Percentiles rank a stretch among this genome's conserved stretches.
Conservation (phyloP, 1,139 yeast genomes). For the Blastobotrys illinoisensis region DNA sequence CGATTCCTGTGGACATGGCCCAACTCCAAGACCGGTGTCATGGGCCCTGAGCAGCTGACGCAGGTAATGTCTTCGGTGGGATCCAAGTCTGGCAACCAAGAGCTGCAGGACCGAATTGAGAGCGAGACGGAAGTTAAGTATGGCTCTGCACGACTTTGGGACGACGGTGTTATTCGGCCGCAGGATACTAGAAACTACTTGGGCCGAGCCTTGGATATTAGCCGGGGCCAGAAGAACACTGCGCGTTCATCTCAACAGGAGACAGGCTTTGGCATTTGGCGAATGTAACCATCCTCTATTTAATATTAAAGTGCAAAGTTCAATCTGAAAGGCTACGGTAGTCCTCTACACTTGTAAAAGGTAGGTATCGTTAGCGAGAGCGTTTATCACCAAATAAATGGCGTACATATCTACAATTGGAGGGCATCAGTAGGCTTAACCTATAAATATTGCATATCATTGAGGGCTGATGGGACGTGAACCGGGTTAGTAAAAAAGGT, state of each 20-base stretch:
- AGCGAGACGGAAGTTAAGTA: conserved; percentile 29
- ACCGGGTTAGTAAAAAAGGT: background rate
- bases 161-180: conserved; percentile 34
- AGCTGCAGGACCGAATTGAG: conserved; percentile 29
- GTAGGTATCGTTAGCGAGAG: too few relatives aligned
- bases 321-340: too few relatives aligned
- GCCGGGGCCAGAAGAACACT: conserved; percentile 17
- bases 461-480: background rate
- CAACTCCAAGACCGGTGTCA: conserved; percentile 33
- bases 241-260: conserved; percentile 11
- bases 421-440: background rate
- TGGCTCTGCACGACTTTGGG: conserved; percentile 34
- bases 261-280: conserved; percentile 31
- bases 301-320: too few relatives aligned
- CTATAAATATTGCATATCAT: background rate
- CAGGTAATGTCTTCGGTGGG: conserved; percentile 33
- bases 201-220: conserved; percentile 32
- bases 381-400: too few relatives aligned
- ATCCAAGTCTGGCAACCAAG: conserved; percentile 23
- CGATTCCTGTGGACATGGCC: conserved; percentile 36
- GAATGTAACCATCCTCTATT: conserved; percentile 26
- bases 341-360: too few relatives aligned
- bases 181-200: conserved; percentile 31
- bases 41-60: conserved; percentile 36
- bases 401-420: too few relatives aligned